Conservation (phyloP, 768 basidiomycete genomes). For the Gyrodon lividus region DNA sequence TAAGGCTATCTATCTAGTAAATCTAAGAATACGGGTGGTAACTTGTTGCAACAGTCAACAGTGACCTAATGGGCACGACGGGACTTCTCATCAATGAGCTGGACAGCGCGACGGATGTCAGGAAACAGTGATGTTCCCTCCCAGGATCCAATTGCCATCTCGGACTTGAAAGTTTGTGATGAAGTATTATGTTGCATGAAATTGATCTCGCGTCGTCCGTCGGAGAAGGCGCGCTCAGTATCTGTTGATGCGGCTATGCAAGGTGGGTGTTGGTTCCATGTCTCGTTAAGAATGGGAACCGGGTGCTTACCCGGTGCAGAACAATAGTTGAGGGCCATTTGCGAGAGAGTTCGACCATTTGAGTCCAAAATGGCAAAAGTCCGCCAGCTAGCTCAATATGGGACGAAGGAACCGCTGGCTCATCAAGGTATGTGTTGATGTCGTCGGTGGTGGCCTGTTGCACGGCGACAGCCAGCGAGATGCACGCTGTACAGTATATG, state of each 20-base stretch:
- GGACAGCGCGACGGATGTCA: too few relatives aligned
- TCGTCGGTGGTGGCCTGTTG: neutral
- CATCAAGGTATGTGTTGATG: neutral
- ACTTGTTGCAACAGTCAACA: too few relatives aligned
- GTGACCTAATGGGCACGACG: too few relatives aligned
- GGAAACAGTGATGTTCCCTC: too few relatives aligned
- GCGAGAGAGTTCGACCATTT: neutral
- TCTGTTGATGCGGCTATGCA: too few relatives aligned
- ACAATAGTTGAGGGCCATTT: neutral
- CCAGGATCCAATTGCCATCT: constrained; percentile 4
- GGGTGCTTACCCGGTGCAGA: neutral
- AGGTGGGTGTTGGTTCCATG: too few relatives aligned
- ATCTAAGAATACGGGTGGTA: too few relatives aligned
- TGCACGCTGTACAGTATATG: too few relatives aligned
- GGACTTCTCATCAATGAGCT: too few relatives aligned
- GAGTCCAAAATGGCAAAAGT: neutral
- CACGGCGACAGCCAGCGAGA: too few relatives aligned
- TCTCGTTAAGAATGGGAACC: too few relatives aligned
- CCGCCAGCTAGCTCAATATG: neutral
- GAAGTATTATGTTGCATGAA: neutral
- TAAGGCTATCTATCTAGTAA: too few relatives aligned
- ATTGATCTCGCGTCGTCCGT: neutral
- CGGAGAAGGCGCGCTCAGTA: neutral
- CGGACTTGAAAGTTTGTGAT: neutral
- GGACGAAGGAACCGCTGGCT: neutral